Conservation (phyloP, 257 asterid species). For the Nicotiana sylvestris region DNA sequence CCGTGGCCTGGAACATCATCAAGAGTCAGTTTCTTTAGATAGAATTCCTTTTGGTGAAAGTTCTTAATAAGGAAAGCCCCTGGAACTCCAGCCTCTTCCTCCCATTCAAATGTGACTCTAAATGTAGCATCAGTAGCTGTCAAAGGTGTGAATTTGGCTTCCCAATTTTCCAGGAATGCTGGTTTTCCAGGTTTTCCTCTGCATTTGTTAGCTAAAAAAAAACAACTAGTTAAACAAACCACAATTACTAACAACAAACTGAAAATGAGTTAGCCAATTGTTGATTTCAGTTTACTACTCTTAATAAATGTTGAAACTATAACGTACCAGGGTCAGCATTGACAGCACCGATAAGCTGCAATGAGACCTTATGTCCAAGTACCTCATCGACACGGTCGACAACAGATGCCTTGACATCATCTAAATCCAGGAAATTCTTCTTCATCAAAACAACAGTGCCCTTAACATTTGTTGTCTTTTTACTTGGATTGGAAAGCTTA, state of each 20-base stretch:
- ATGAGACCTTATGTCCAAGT: constrained; percentile 36
- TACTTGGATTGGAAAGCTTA: too few relatives aligned
- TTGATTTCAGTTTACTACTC: too few relatives aligned
- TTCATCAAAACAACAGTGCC: constrained; percentile 55
- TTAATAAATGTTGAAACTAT: not conserved
- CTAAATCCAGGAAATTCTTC: constrained; percentile 49
- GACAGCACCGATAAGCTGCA: constrained; percentile 43
- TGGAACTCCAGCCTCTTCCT: constrained; percentile 27
- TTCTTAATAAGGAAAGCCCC: constrained; percentile 34
- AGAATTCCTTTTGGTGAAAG: constrained; percentile 29
- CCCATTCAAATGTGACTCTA: constrained; percentile 23
- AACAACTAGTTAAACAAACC: not conserved
- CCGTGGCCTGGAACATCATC: constrained; percentile 24
- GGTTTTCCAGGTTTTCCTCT: constrained; percentile 20
- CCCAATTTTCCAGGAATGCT: constrained; percentile 26
- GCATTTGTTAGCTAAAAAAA: constrained; percentile 8
- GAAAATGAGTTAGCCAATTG: not conserved
- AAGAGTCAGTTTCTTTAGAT: constrained; percentile 31
- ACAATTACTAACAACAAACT: not conserved
- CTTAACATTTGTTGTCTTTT: constrained; percentile 20
- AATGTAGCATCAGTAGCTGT: constrained; percentile 23
- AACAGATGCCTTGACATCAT: constrained; percentile 33
- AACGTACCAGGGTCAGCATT: constrained; percentile 22
- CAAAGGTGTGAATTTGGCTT: not conserved
- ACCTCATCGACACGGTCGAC: constrained; percentile 45